A percentile compares a stretch with the other conserved stretches of the same genome.
These are phyloP conservation scores for Gyromitra esculenta DNA, from an alignment of 2,329 filamentous ascomycete species.

Conservation along the genomic window DNA sequence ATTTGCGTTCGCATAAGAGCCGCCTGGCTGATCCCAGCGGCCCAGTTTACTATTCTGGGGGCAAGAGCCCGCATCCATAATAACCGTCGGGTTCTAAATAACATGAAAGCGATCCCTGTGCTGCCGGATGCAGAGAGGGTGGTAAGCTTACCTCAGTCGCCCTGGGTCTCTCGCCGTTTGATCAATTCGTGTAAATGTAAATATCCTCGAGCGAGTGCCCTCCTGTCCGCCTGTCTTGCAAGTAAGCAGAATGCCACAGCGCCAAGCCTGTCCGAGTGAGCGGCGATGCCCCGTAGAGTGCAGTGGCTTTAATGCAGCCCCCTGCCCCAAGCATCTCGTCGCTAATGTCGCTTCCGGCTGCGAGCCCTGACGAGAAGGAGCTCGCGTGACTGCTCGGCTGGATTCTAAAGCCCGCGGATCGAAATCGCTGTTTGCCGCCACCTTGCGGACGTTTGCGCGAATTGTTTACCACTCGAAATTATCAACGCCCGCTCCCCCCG, in stretches of 20 bases:
- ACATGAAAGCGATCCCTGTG: slow-evolving; percentile 15
- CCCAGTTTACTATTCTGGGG: slow-evolving; percentile 43
- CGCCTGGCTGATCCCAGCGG: slow-evolving; percentile 33
- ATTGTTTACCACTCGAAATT: slow-evolving; percentile 44
- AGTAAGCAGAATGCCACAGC: slow-evolving; percentile 1
- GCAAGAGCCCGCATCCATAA: slow-evolving; percentile 23
- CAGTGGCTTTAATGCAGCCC: not conserved
- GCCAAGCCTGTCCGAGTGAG: slow-evolving; percentile 25
- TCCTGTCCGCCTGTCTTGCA: not conserved
- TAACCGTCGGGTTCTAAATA: slow-evolving; percentile 50
- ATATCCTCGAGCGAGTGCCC: not conserved
- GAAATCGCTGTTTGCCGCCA: slow-evolving; percentile 12
- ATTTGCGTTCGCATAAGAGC: slow-evolving; percentile 38
- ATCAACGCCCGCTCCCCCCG: not conserved
- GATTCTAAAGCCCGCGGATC: slow-evolving; percentile 28
- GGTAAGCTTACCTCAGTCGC: slow-evolving; percentile 8
- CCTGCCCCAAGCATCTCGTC: not conserved
- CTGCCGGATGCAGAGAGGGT: not conserved
- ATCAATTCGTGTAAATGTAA: not conserved
- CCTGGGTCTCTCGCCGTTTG: not conserved
- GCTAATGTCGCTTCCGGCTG: not conserved
- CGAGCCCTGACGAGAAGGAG: not conserved
- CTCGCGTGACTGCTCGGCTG: slow-evolving; percentile 22
- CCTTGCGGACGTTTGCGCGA: slow-evolving; percentile 25
- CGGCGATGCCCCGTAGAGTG: not conserved